A percentile compares a stretch with the other conserved stretches of the same genome.
These are phyloP conservation scores for Hirsutella rhossiliensis DNA, from an alignment of 2,329 filamentous ascomycete genomes.

Conservation along the genomic window DNA sequence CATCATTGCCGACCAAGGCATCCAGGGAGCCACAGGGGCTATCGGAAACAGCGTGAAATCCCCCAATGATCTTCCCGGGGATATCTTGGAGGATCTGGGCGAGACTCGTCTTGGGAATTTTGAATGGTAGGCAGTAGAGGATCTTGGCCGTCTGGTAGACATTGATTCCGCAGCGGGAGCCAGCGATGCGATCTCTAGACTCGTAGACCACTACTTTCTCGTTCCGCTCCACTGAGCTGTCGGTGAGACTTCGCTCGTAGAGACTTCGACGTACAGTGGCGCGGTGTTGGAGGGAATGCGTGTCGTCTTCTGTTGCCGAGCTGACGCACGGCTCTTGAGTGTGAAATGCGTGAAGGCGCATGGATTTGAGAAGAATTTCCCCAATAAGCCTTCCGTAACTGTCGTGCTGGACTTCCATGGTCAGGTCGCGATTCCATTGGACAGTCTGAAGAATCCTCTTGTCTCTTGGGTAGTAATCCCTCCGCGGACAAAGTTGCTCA, in stretches of 20 bases:
- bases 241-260: background rate
- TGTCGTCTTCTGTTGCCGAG: background rate
- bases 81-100: background rate
- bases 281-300: background rate
- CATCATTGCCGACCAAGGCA: constrained; percentile 1
- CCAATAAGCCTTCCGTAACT: background rate
- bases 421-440: background rate
- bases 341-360: background rate
- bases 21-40: background rate
- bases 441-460: background rate
- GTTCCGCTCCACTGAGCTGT: background rate
- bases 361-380: background rate
- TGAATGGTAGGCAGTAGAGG: background rate
- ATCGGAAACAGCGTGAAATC: background rate
- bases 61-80: background rate
- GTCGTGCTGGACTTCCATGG: background rate
- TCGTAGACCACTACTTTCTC: background rate
- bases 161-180: background rate
- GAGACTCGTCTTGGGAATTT: background rate
- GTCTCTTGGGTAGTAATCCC: background rate
- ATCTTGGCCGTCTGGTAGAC: background rate
- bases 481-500: background rate
- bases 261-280: background rate
- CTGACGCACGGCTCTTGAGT: background rate
- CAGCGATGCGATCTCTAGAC: background rate